Conservation (phyloP, 1,284 basidiomycete genomes). For the Leccinum angustisporum region DNA sequence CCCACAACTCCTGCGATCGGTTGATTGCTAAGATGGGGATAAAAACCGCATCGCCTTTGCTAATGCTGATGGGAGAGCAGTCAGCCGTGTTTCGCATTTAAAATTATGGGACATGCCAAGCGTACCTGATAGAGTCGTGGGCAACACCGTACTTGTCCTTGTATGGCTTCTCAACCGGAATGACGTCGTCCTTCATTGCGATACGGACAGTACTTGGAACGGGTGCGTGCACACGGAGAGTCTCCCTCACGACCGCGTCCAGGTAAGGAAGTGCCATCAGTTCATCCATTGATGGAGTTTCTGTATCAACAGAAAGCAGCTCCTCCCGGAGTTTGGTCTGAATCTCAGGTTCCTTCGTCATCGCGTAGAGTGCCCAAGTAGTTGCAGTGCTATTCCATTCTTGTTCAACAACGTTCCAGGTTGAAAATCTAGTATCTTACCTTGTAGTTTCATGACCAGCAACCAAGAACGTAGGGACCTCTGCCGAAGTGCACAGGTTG, state of each 20-base stretch:
- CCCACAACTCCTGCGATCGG: not conserved
- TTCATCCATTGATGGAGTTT: not conserved
- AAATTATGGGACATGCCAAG: not conserved
- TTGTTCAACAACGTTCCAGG: not conserved
- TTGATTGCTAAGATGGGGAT: conserved; percentile 1
- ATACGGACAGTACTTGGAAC: not conserved
- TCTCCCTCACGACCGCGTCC: conserved; percentile 1
- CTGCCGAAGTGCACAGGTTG: conserved; percentile 17
- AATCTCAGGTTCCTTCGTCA: not conserved
- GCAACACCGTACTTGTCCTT: not conserved
- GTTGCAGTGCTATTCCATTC: conserved; percentile 42
- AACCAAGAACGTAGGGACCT: conserved; percentile 40
- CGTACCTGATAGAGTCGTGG: not conserved
- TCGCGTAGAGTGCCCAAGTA: conserved; percentile 52
- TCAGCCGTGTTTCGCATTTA: not conserved
- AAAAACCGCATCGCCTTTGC: not conserved
- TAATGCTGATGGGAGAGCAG: not conserved
- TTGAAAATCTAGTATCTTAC: not conserved
- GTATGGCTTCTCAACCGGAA: not conserved
- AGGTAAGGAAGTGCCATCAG: conserved; percentile 1
- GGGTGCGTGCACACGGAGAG: conserved; percentile 1
- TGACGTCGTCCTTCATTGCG: not conserved
- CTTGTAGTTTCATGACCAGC: conserved; percentile 72
- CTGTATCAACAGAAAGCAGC: not conserved
- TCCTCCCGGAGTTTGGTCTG: not conserved